phyloP scores from a whole-genome alignment of 1,284 basidiomycete species.

The Cystobasidium pallidum region DNA sequence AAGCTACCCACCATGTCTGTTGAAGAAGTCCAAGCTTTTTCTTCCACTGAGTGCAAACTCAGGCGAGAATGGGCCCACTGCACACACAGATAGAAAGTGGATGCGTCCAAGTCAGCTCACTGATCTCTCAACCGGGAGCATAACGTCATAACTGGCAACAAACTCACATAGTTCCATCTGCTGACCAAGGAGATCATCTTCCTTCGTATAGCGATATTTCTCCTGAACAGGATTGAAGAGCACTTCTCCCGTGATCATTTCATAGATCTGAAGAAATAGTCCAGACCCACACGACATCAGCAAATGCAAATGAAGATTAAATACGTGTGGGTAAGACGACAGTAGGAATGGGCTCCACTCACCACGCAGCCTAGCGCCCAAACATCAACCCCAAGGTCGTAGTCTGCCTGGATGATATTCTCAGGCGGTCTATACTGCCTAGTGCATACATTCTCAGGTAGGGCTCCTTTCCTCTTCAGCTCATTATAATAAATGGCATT shows the following conservation, averaged over 20 bases:
- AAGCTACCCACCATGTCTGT: conserved; percentile 12
- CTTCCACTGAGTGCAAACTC: conserved; percentile 25
- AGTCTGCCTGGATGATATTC: conserved; percentile 35
- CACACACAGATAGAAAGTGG: too few relatives aligned
- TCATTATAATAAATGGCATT: conserved; percentile 42
- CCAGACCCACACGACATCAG: neutral
- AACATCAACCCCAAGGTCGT: conserved; percentile 33
- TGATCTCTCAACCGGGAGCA: too few relatives aligned
- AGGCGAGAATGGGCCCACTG: conserved; percentile 28
- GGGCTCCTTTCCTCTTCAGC: neutral
- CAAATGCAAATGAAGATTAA: too few relatives aligned
- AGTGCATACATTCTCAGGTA: conserved; percentile 42
- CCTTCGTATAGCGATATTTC: conserved; percentile 22
- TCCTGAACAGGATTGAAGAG: conserved; percentile 35
- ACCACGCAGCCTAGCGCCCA: conserved; percentile 39
- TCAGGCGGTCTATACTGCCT: conserved; percentile 42
- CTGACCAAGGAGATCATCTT: conserved; percentile 43
- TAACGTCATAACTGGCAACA: neutral
- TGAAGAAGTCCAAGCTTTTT: conserved; percentile 31
- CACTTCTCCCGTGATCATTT: conserved; percentile 42
- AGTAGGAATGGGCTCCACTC: too few relatives aligned
- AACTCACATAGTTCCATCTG: conserved; percentile 37
- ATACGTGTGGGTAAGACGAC: too few relatives aligned
- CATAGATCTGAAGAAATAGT: conserved; percentile 24
- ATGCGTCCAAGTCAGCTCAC: too few relatives aligned